Evolutionary conservation across 2,329 filamentous ascomycete genomes (phyloP), one percentile per base, ranked within the genome.

Genomic region (Aspergillus bombycis): DNA sequence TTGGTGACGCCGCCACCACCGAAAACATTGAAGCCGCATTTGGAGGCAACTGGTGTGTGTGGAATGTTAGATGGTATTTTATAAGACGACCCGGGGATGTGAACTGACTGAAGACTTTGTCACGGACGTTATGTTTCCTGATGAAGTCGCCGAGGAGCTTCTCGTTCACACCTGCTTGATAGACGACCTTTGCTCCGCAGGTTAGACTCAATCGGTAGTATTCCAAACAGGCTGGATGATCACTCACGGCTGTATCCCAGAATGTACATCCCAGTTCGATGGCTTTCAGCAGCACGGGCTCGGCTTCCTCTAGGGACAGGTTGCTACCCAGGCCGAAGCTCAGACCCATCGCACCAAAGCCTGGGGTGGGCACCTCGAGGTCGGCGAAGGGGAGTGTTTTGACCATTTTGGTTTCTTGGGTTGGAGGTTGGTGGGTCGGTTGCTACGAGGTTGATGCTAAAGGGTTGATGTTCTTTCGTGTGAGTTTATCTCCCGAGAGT

Each of bases 281-380:
- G 0, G 83, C 83, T 65, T 84, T 85, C 28, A 83, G 64, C 0
- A 85, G 73, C 0, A 84, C 81, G 14, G 81, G 82, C 64, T 84
- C 82, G 5, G 82, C 81, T 66, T 84, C 66, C 59, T 84, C 81
- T 1, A 77, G 67, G 34, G 65, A 79, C 4, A 84, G 66, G 62
- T 82, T 80, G 43, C 56, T 76, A 5, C 82, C 82, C 23, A 83
- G 53, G 4, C 76, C 80, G 61, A 78, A 79, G 64, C 75, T 82
- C 14, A 84, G 68, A 9, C 83, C 83, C 82, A 84, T 85, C 12
- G 81, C 81, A 23, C 83, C 82, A 61, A 84, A 84, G 58, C 82
- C 82, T 1, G 82, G 81, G 6, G 68, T 66, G 4, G 79, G 75
- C 19, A 83, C 79, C 43, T 79, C 63, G 36, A 78, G 71, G 58